A percentile compares a stretch with the other conserved stretches of the same genome.
Conservation (phyloP, 1,284 basidiomycete species). For the Sutorius eximius region DNA sequence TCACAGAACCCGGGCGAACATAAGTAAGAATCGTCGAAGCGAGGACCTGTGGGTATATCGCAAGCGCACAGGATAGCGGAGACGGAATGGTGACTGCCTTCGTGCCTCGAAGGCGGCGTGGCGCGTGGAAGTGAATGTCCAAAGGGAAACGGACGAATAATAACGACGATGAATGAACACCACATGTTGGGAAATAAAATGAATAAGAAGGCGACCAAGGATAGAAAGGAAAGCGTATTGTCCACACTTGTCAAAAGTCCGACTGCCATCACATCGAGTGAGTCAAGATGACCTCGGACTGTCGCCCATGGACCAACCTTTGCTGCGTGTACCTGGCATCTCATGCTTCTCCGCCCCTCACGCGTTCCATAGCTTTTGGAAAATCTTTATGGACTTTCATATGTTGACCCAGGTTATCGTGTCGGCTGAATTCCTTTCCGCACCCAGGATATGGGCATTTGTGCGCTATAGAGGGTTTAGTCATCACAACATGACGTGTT, state of each 20-base stretch:
- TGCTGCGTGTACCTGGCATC: conserved; percentile 7
- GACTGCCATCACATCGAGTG: conserved; percentile 26
- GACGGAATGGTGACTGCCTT: conserved; percentile 22
- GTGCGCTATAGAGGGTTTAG: conserved; percentile 51
- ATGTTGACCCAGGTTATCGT: conserved; percentile 83
- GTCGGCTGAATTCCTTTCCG: conserved; percentile 79
- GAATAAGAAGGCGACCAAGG: conserved; percentile 27
- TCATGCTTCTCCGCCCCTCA: conserved; percentile 28
- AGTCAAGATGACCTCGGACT: conserved; percentile 26
- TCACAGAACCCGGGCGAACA: conserved; percentile 22
- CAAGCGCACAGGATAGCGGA: conserved; percentile 14
- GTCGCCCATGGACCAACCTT: conserved; percentile 20
- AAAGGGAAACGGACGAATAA: conserved; percentile 24
- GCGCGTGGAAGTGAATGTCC: conserved; percentile 27
- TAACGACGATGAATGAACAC: conserved; percentile 22
- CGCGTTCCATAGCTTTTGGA: conserved; percentile 29
- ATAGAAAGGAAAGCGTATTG: conserved; percentile 29
- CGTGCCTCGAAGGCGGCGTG: conserved; percentile 20
- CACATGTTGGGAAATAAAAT: conserved; percentile 30
- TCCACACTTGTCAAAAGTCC: conserved; percentile 28
- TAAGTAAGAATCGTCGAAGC: conserved; percentile 22
- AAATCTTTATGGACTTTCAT: conserved; percentile 61
- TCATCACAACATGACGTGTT: conserved; percentile 12
- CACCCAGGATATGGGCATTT: conserved; percentile 76
- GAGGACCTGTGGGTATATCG: conserved; percentile 27